Evolutionary conservation across 2,329 filamentous ascomycete species (phyloP).

Genomic region (Aureobasidium sp.): DNA sequence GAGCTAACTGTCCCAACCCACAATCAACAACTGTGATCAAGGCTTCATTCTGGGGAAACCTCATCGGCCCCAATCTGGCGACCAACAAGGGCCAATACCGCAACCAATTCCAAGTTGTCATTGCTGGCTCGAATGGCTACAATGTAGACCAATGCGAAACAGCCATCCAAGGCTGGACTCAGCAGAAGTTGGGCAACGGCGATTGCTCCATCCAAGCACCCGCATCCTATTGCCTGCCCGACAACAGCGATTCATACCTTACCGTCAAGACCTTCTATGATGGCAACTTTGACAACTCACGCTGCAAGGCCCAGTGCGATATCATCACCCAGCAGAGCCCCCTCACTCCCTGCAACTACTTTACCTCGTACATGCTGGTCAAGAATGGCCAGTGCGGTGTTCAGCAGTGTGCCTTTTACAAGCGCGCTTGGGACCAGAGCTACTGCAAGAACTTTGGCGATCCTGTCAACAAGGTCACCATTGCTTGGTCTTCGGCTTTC

Average conservation of each 20-base stretch:
- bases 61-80: slow-evolving; percentile 21
- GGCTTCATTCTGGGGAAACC: slow-evolving; percentile 27
- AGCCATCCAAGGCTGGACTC: not conserved
- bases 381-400: slow-evolving; percentile 28
- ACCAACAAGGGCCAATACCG: slow-evolving; percentile 31
- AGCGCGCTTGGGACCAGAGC: not conserved
- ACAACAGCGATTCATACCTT: not conserved
- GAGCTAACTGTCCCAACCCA: slow-evolving; percentile 28
- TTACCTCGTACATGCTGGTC: slow-evolving; percentile 30
- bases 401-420: slow-evolving; percentile 31
- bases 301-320: slow-evolving; percentile 7
- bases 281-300: slow-evolving; percentile 10
- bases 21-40: slow-evolving; percentile 28
- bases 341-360: slow-evolving; percentile 19
- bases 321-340: not conserved
- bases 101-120: slow-evolving; percentile 32
- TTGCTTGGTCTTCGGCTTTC: not conserved
- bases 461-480: not conserved
- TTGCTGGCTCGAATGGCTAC: slow-evolving; percentile 37
- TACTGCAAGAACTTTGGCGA: not conserved
- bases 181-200: too few species aligned
- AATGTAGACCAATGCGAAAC: slow-evolving; percentile 17
- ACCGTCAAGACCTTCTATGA: slow-evolving; percentile 11
- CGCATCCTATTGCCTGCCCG: not conserved
- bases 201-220: not conserved